Percentiles rank a stretch among this genome's conserved stretches.
Evolutionary conservation across 257 asterid species (phyloP).

Genomic region (Capsicum baccatum): DNA sequence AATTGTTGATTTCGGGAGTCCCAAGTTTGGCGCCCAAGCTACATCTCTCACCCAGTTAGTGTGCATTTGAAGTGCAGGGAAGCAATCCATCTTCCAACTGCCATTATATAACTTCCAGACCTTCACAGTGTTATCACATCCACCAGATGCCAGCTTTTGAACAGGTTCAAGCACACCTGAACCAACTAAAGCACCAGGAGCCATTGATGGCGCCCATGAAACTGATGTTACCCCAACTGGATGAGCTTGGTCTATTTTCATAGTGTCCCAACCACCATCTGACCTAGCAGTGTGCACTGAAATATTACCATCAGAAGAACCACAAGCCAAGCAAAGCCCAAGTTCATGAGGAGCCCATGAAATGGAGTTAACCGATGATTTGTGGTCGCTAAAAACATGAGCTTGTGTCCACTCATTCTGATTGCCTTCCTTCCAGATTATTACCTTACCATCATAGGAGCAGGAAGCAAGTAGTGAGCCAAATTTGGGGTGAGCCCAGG

Average conservation of each 20-base stretch:
- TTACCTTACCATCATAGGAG: conserved; percentile 85
- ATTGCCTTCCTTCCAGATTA: conserved; percentile 90
- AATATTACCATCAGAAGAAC: conserved; percentile 88
- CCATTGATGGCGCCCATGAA: conserved; percentile 91
- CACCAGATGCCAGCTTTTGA: conserved; percentile 92
- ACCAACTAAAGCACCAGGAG: conserved; percentile 83
- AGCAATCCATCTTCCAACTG: conserved; percentile 91
- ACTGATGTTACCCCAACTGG: conserved; percentile 97
- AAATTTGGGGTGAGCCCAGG: conserved; percentile 96
- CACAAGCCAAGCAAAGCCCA: conserved; percentile 91
- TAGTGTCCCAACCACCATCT: conserved; percentile 84
- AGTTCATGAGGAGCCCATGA: conserved; percentile 95
- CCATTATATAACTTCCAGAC: conserved; percentile 83
- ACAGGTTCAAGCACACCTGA: conserved; percentile 64
- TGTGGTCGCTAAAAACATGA: conserved; percentile 77
- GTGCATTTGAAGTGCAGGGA: conserved; percentile 87
- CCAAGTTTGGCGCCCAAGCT: conserved; percentile 96
- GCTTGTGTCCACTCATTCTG: conserved; percentile 79
- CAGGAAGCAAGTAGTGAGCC: conserved; percentile 88
- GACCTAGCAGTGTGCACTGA: conserved; percentile 69
- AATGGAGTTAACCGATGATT: conserved; percentile 83
- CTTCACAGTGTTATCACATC: conserved; percentile 89
- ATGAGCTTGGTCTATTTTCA: conserved; percentile 90
- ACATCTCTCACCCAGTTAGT: conserved; percentile 95
- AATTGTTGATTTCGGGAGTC: conserved; percentile 91